Percentiles rank a stretch among this genome's conserved stretches.
Evolutionary conservation across 768 basidiomycete species (phyloP).

Genomic region (Xanthoconium purpureum): DNA sequence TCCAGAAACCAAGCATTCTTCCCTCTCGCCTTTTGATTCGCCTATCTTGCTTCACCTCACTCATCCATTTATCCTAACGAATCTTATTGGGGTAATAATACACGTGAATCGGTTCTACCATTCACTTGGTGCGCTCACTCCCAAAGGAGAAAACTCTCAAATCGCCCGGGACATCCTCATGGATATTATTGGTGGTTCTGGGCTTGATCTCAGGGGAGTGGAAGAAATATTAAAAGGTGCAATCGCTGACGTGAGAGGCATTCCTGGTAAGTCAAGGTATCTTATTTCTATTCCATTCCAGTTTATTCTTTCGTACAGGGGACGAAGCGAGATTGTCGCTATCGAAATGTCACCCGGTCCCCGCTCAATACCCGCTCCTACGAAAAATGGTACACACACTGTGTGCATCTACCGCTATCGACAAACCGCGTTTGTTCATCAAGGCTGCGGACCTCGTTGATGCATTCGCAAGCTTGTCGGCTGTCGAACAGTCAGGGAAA

Average conservation of each 20-base stretch:
- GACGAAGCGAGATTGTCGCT: constrained; percentile 51
- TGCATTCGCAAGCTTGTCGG: constrained; percentile 45
- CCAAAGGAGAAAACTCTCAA: constrained; percentile 59
- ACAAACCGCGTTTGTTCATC: constrained; percentile 68
- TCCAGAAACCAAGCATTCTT: constrained; percentile 16
- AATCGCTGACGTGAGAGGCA: constrained; percentile 18
- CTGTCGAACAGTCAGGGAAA: constrained; percentile 37
- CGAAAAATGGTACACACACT: constrained; percentile 46
- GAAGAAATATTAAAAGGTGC: constrained; percentile 45
- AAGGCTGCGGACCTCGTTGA: constrained; percentile 71
- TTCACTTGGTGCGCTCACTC: constrained; percentile 49
- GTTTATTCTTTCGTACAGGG: constrained; percentile 32
- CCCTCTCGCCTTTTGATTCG: constrained; percentile 26
- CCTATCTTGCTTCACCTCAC: constrained; percentile 55
- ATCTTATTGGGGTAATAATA: constrained; percentile 45
- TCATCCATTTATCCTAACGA: constrained; percentile 59
- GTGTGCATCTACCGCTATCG: constrained; percentile 46
- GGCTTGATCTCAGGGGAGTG: constrained; percentile 56
- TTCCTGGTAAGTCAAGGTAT: constrained; percentile 24
- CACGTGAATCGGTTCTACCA: constrained; percentile 60
- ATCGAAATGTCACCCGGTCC: constrained; percentile 56
- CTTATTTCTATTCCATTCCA: background rate
- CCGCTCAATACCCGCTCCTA: constrained; percentile 42
- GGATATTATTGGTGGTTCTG: constrained; percentile 63
- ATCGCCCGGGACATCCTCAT: constrained; percentile 61